A percentile compares a stretch with the other conserved stretches of the same genome.
Conservation (phyloP, 2,329 filamentous ascomycete species). For the Aspergillus vadensis region DNA sequence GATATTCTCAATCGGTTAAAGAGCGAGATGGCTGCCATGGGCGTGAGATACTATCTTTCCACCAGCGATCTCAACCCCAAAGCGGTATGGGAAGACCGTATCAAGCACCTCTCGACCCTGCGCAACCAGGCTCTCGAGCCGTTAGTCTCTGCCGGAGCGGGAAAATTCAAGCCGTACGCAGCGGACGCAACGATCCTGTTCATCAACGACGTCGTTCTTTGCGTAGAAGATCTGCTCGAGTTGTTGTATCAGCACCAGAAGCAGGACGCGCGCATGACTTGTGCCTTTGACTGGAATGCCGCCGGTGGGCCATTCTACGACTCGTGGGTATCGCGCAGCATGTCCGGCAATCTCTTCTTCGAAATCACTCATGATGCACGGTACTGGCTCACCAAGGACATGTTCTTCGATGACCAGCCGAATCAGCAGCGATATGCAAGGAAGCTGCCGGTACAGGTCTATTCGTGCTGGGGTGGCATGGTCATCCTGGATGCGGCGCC, state of each 20-base stretch:
- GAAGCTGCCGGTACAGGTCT: neutral
- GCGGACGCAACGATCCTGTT: neutral
- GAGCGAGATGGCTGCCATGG: neutral
- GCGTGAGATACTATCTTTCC: neutral
- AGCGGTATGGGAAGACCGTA: neutral
- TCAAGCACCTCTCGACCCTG: constrained; percentile 2
- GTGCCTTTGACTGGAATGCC: constrained; percentile 5
- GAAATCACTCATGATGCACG: neutral
- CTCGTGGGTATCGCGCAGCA: neutral
- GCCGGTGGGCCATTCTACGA: neutral
- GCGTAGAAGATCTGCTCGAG: constrained; percentile 1
- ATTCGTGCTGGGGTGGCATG: constrained; percentile 4
- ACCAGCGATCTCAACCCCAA: constrained; percentile 1
- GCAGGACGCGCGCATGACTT: constrained; percentile 1
- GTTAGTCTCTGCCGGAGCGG: neutral
- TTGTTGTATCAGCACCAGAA: neutral
- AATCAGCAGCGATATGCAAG: neutral
- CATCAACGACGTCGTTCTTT: constrained; percentile 4
- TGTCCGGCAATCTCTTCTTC: constrained; percentile 1
- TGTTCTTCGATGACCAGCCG: neutral
- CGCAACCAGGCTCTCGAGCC: neutral
- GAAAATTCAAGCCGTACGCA: constrained; percentile 1
- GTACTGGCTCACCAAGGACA: constrained; percentile 1
- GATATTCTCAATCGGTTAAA: neutral
- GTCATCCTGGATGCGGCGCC: neutral